Percentiles rank a stretch among this genome's conserved stretches.
Conservation (phyloP, 768 basidiomycete genomes). For the Austroboletus eburneus region DNA sequence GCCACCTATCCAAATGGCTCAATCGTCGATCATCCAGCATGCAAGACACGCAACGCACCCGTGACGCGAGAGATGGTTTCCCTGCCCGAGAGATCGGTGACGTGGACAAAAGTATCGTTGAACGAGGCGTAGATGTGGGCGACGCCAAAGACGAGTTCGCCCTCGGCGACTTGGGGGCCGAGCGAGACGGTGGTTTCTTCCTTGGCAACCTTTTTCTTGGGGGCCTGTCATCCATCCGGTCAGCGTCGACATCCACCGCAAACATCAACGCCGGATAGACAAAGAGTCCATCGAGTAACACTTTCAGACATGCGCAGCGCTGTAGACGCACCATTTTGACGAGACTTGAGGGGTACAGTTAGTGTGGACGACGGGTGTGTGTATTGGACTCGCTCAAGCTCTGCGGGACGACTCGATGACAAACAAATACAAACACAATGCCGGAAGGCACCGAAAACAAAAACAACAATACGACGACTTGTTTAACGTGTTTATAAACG, state of each 20-base stretch:
- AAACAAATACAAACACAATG: constrained; percentile 22
- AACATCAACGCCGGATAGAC: background rate
- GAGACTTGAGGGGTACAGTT: constrained; percentile 27
- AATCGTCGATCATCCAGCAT: background rate
- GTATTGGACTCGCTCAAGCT: constrained; percentile 1
- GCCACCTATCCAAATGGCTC: constrained; percentile 55
- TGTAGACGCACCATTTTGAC: constrained; percentile 37
- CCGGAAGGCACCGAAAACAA: background rate
- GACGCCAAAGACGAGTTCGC: constrained; percentile 96
- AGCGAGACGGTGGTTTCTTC: constrained; percentile 86
- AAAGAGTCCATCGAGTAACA: background rate
- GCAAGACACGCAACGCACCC: constrained; percentile 45
- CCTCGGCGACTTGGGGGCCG: constrained; percentile 93
- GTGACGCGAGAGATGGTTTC: constrained; percentile 99
- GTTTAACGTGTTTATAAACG: no score
- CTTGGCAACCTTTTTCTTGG: constrained; percentile 78
- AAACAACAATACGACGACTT: no score
- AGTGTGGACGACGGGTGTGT: constrained; percentile 9
- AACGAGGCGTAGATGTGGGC: constrained; percentile 99
- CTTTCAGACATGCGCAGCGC: background rate
- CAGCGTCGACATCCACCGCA: constrained; percentile 51
- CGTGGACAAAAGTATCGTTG: constrained; percentile 99
- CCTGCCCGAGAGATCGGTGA: constrained; percentile 98
- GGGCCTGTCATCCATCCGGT: constrained; percentile 59
- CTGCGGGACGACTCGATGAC: constrained; percentile 1